These are phyloP conservation scores for Halophytophthora polymorphica DNA, from an alignment of 352 stramenopile genomes.

Conservation along the genomic window DNA sequence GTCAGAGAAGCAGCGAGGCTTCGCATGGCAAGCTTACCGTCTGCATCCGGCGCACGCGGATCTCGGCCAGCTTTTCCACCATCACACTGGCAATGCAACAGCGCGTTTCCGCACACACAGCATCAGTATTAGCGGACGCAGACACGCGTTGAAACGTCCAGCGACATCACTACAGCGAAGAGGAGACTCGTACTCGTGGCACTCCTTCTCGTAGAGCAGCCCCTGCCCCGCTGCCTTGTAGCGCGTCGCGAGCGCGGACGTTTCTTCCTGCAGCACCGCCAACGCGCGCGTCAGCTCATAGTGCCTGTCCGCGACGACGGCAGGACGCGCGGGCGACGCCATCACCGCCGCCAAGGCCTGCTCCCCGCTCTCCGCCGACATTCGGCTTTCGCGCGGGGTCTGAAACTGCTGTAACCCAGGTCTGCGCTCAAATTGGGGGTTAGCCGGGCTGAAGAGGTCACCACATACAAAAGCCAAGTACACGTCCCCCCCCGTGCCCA, in stretches of 20 bases:
- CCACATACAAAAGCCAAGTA: too few species aligned
- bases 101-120: background rate
- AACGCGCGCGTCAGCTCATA: background rate
- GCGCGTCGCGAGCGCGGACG: background rate
- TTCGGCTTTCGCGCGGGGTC: too few species aligned
- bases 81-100: constrained; percentile 41
- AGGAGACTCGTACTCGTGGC: background rate
- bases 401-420: too few species aligned
- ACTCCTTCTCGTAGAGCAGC: background rate
- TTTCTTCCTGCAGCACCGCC: background rate
- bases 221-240: background rate
- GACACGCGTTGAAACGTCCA: background rate
- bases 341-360: too few species aligned
- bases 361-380: too few species aligned
- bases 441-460: too few species aligned
- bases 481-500: too few species aligned
- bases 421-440: too few species aligned
- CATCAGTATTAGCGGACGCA: background rate
- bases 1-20: background rate
- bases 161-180: too few species aligned
- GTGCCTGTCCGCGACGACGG: background rate
- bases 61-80: constrained; percentile 41
- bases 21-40: constrained; percentile 12
- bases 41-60: constrained; percentile 44
- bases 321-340: background rate